Evolutionary conservation across 768 basidiomycete genomes (phyloP).

Genomic region (Leccinum arenicola): DNA sequence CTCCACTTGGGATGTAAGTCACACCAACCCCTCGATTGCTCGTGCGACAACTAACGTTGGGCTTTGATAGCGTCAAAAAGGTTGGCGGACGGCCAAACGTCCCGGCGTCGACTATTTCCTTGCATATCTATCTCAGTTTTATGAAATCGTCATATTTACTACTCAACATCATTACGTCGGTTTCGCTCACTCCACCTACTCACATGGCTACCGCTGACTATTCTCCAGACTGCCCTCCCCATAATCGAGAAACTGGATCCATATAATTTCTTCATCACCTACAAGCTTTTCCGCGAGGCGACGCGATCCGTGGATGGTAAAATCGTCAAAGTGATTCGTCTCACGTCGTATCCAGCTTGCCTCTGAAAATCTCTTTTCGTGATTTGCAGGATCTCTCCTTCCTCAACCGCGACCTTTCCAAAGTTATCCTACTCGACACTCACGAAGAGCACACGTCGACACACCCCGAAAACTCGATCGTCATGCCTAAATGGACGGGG

Average conservation of each 20-base stretch:
- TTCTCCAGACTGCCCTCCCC: slow-evolving; percentile 73
- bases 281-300: slow-evolving; percentile 90
- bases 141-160: slow-evolving; percentile 96
- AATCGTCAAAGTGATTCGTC: slow-evolving; percentile 69
- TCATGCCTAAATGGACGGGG: slow-evolving; percentile 86
- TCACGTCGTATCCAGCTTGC: not conserved
- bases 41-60: not conserved
- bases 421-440: slow-evolving; percentile 86
- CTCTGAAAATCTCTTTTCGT: too few species aligned
- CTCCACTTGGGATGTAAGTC: slow-evolving; percentile 93
- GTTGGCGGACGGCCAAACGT: slow-evolving; percentile 97
- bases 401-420: slow-evolving; percentile 89
- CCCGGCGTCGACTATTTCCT: slow-evolving; percentile 99
- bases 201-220: not conserved
- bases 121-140: slow-evolving; percentile 96
- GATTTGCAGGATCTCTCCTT: slow-evolving; percentile 96
- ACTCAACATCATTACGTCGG: slow-evolving; percentile 84
- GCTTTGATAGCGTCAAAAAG: slow-evolving; percentile 71
- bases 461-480: slow-evolving; percentile 87
- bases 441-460: slow-evolving; percentile 70
- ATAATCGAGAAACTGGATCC: slow-evolving; percentile 93
- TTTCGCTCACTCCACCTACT: slow-evolving; percentile 12
- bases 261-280: slow-evolving; percentile 84
- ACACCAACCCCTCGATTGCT: not conserved
- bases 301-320: slow-evolving; percentile 80